Evolutionary conservation across 495 filamentous ascomycete species (phyloP).

Genomic region (Aspergillus cavernicola): DNA sequence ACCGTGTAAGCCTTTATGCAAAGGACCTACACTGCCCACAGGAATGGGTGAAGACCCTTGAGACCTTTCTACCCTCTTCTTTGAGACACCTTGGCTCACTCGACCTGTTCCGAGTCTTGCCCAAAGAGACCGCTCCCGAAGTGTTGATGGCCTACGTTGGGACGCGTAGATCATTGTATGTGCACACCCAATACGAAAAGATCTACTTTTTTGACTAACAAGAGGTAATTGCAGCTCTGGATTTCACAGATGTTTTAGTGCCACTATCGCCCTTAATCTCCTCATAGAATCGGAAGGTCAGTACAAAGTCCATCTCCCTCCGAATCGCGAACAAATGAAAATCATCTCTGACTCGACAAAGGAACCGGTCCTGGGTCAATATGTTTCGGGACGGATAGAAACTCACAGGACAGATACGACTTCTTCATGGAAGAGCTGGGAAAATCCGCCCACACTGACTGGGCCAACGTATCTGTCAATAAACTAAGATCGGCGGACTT

Average conservation of each 20-base stretch:
- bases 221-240: conserved; percentile 13
- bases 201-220: not conserved
- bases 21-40: conserved; percentile 21
- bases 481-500: conserved; percentile 17
- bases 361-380: conserved; percentile 15
- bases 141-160: conserved; percentile 25
- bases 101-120: conserved; percentile 20
- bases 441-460: conserved; percentile 22
- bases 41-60: conserved; percentile 13
- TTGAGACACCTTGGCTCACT: conserved; percentile 19
- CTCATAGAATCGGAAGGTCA: conserved; percentile 20
- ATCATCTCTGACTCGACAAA: not conserved
- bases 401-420: conserved; percentile 17
- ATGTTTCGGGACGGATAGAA: conserved; percentile 22
- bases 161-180: conserved; percentile 20
- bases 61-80: conserved; percentile 8
- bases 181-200: not conserved
- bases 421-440: conserved; percentile 20
- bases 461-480: conserved; percentile 16
- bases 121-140: conserved; percentile 17
- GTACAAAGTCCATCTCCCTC: not conserved
- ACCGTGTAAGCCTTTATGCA: conserved; percentile 17
- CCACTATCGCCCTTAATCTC: conserved; percentile 21
- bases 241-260: conserved; percentile 25
- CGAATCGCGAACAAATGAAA: not conserved